Conservation (phyloP, 768 basidiomycete genomes). For the Boletus rubescentipes region DNA sequence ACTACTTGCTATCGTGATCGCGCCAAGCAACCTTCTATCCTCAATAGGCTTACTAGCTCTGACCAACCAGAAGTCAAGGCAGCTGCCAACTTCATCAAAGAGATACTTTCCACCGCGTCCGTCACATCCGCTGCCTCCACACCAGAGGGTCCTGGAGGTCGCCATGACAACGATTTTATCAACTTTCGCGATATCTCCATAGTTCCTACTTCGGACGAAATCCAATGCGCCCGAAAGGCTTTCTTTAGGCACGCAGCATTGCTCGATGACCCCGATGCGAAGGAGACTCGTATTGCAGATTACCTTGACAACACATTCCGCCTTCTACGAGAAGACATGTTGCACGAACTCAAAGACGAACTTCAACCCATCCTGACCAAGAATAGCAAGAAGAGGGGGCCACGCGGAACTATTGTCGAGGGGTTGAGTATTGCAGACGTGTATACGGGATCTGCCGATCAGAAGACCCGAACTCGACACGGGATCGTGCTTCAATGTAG, state of each 20-base stretch:
- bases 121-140: constrained; percentile 17
- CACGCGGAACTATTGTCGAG: constrained; percentile 39
- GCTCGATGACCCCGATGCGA: constrained; percentile 43
- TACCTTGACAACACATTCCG: constrained; percentile 70
- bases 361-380: constrained; percentile 40
- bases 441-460: constrained; percentile 29
- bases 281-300: constrained; percentile 39
- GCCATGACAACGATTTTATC: constrained; percentile 67
- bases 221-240: constrained; percentile 42
- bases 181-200: constrained; percentile 64
- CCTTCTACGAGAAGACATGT: constrained; percentile 61
- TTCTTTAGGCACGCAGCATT: constrained; percentile 48
- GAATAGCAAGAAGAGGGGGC: constrained; percentile 36
- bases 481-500: constrained; percentile 40
- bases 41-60: constrained; percentile 27
- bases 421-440: constrained; percentile 38
- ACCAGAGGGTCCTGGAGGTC: constrained; percentile 50
- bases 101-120: constrained; percentile 34
- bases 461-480: constrained; percentile 37
- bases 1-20: constrained; percentile 39
- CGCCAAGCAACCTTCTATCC: constrained; percentile 33
- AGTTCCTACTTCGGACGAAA: constrained; percentile 60
- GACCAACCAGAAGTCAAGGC: constrained; percentile 24
- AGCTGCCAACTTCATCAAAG: constrained; percentile 40
- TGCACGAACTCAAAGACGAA: constrained; percentile 57